Percentiles rank a stretch among this genome's conserved stretches.
These are phyloP conservation scores for Pseudoperonospora humuli DNA, from an alignment of 352 stramenopile genomes.

Conservation along the genomic window DNA sequence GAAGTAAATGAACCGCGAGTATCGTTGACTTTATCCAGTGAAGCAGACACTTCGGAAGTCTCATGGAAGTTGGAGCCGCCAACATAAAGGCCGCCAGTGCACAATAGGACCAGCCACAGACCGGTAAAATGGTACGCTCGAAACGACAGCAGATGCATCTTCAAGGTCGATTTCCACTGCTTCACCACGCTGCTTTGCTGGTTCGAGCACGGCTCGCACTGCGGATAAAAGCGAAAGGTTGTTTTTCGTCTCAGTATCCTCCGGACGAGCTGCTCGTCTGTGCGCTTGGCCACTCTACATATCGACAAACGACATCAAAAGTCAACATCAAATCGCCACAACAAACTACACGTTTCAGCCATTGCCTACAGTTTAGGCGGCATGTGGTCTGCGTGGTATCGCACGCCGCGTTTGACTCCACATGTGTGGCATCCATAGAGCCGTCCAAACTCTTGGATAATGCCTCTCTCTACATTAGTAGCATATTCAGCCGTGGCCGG, in stretches of 20 bases:
- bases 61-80: constrained; percentile 59
- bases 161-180: constrained; percentile 51
- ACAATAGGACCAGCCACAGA: constrained; percentile 77
- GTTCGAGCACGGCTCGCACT: constrained; percentile 81
- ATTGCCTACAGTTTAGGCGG: constrained; percentile 66
- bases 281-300: constrained; percentile 48
- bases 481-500: constrained; percentile 71
- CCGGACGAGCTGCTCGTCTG: constrained; percentile 37
- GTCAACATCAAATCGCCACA: neutral
- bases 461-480: constrained; percentile 41
- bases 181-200: constrained; percentile 58
- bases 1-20: constrained; percentile 17
- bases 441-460: constrained; percentile 75
- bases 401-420: constrained; percentile 48
- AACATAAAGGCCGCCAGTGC: constrained; percentile 65
- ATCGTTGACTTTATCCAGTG: constrained; percentile 12
- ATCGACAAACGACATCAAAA: constrained; percentile 1
- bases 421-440: constrained; percentile 82
- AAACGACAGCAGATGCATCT: constrained; percentile 52
- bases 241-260: constrained; percentile 40
- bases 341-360: neutral
- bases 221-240: constrained; percentile 73
- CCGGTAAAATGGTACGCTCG: constrained; percentile 71
- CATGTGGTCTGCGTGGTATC: constrained; percentile 82
- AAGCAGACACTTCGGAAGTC: constrained; percentile 36